Percentiles rank a stretch among this genome's conserved stretches.
Conservation (phyloP, 116 monocot species). For the Zostera marina region DNA sequence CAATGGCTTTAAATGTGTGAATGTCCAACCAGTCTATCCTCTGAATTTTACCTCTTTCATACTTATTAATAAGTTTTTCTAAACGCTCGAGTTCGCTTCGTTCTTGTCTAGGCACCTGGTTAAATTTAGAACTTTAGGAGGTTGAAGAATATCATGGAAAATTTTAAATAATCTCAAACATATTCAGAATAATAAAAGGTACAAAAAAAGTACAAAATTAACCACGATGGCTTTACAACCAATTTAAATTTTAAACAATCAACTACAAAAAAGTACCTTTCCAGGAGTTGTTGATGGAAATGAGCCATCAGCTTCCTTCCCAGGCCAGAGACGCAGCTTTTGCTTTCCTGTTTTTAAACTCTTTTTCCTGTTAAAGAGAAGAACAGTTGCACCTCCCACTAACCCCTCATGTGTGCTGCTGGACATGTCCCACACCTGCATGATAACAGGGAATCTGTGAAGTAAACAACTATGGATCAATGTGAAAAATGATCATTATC, state of each 20-base stretch:
- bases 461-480: neutral
- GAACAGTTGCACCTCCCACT: slow-evolving; percentile 84
- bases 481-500: neutral
- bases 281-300: slow-evolving; percentile 83
- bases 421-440: slow-evolving; percentile 88
- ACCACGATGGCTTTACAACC: neutral
- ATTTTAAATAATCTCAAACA: neutral
- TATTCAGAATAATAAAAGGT: neutral
- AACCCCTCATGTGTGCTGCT: slow-evolving; percentile 29
- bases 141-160: neutral
- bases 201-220: neutral
- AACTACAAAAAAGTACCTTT: slow-evolving; percentile 31
- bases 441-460: neutral
- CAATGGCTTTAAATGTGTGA: slow-evolving; percentile 60
- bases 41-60: slow-evolving; percentile 83
- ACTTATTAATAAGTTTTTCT: slow-evolving; percentile 83
- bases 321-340: slow-evolving; percentile 72
- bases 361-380: slow-evolving; percentile 78
- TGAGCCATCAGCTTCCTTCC: slow-evolving; percentile 78
- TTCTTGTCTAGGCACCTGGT: slow-evolving; percentile 74
- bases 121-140: neutral
- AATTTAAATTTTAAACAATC: neutral
- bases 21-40: slow-evolving; percentile 91
- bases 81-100: slow-evolving; percentile 76
- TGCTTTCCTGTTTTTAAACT: slow-evolving; percentile 80